Conservation (phyloP, 345 rosid genomes). For the Hevea brasiliensis region DNA sequence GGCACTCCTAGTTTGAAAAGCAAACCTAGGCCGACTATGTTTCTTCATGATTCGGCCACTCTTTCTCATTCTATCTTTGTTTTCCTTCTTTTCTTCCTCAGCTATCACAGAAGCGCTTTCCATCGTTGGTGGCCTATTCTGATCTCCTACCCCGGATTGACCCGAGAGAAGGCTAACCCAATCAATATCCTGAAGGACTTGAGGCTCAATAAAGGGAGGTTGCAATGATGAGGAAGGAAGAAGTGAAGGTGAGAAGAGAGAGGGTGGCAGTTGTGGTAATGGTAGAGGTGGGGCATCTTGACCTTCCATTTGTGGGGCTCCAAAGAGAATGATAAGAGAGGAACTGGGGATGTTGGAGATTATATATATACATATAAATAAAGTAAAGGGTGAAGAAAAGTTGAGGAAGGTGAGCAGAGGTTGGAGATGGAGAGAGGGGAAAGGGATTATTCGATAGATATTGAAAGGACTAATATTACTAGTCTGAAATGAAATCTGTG, state of each 20-base stretch:
- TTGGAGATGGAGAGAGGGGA: constrained; percentile 40
- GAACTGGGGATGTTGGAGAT: constrained; percentile 27
- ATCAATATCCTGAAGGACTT: constrained; percentile 36
- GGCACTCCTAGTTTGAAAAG: constrained; percentile 64
- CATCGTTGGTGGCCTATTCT: constrained; percentile 16
- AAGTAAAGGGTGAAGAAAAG: background rate
- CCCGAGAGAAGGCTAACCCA: constrained; percentile 54
- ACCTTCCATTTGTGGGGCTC: constrained; percentile 38
- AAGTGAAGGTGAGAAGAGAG: constrained; percentile 27
- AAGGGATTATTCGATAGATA: background rate
- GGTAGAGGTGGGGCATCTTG: constrained; percentile 16
- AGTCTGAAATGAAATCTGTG: background rate
- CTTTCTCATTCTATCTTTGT: constrained; percentile 33
- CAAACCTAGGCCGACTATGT: constrained; percentile 48
- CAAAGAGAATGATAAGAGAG: constrained; percentile 17
- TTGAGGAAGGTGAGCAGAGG: constrained; percentile 40
- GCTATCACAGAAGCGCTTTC: constrained; percentile 17
- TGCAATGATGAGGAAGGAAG: constrained; percentile 29
- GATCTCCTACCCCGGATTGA: constrained; percentile 21
- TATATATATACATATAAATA: background rate
- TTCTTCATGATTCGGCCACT: constrained; percentile 33
- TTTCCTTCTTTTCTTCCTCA: constrained; percentile 30
- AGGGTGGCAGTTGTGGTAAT: constrained; percentile 24
- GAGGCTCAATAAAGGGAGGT: constrained; percentile 28
- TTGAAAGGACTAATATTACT: background rate